Evolutionary conservation across 768 basidiomycete genomes (phyloP), one percentile per base, ranked within the genome.

Genomic region (Lactarius vividus): DNA sequence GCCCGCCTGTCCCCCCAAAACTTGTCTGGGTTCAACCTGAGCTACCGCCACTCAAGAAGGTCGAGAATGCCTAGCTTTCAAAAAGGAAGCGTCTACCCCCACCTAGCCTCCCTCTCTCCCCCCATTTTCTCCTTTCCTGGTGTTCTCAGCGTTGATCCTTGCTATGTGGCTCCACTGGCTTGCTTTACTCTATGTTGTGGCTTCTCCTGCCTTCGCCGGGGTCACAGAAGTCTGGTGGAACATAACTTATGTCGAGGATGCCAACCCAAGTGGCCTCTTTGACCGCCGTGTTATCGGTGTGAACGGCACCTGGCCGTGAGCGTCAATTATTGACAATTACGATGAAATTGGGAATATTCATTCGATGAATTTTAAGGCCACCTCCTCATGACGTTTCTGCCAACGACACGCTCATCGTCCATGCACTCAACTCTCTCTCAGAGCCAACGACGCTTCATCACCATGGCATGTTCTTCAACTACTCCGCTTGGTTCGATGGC

Each of bases 401-500:
- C 6, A 82, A 81, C 23, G 94, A 98, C 75, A 84, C 84, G 0
- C 79, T 97, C 35, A 72, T 89, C 31, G 81, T 98, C 0, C 95
- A 98, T 73, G 86, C 87, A 6, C 80, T 80, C 33, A 94, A 96
- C 75, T 84, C 83, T 2, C 75, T 96, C 62, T 86, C 89, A 61
- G 69, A 78, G 31, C 83, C 88, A 0, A 83, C 90, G 0, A 82
- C 88, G 0, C 78, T 98, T 18, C 96, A 98, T 75, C 90, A 96
- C 73, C 96, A 97, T 77, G 96, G 96, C 68, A 92, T 96, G 89
- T 94, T 87, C 78, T 94, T 97, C 82, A 96, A 95, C 74, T 82
- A 84, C 1, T 83, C 90, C 0, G 84, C 85, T 20, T 97, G 91
- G 87, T 89, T 88, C 81, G 96, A 98, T 75, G 96, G 96, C 42